Base-by-base conservation (phyloP, 805 yeast genomes). In the Metschnikowia sp. region DNA sequence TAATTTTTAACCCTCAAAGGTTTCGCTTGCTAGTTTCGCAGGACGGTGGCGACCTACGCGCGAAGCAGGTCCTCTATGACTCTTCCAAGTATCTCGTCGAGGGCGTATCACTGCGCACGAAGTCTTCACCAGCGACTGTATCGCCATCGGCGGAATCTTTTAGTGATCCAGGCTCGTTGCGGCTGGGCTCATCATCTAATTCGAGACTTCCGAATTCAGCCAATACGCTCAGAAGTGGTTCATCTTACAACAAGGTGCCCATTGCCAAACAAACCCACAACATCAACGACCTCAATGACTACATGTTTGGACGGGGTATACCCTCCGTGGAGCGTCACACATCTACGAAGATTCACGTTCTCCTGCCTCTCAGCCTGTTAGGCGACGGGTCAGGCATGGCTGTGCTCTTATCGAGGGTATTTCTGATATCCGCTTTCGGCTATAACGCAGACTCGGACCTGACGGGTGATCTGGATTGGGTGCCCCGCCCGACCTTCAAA, bases 241-340 rank as follows among this genome's bases (percentile, higher is more conserved):
- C 34, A 22, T n/a, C 19, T 8, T 31, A 4, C 4, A 18, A 13
- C 22, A 29, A 31, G 33, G 10, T 12, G 19, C 33, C 59, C 11
- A 33, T 37, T 10, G 34, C 71, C 12, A 62, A 64, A 42, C 35
- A 63, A 3, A 65, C 69, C 45, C 81, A 78, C 51, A 67, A 74
- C 13, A 52, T 66, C 19, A 64, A 62, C 46, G 83, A 79, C 49
- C 54, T 79, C 18, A 70, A 76, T 28, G 76, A 75, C 47, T 76
- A 71, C 53, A 77, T 79, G 78, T 79, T 79, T 60, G 84, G 84
- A 10, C 74, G 78, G 43, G 83, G 84, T 0, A 63, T 79, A 31
- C 78, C 81, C 8, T 63, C 76, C 8, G 76, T 69, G 48, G 82
- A 79, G 46, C 60, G 67, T 13, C 65, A 66, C 15, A 60, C 70